phyloP scores from a whole-genome alignment of 1,284 basidiomycete species.

The Sporisorium iseilematis-ciliati region DNA sequence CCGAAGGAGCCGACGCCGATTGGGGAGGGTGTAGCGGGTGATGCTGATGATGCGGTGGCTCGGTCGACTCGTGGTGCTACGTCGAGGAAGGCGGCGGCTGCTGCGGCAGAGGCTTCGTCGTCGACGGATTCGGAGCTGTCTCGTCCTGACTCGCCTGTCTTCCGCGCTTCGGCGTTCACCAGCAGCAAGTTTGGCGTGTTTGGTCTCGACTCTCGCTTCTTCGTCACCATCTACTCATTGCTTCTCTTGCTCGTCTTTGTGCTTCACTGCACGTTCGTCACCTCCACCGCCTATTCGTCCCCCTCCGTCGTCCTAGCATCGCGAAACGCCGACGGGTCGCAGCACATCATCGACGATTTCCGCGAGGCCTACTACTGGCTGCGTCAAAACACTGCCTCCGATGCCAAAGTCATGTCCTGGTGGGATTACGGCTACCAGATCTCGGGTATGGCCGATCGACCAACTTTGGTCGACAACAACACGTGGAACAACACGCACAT shows the following conservation, averaged over 20 bases:
- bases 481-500: slow-evolving; percentile 95
- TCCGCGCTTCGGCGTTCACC: slow-evolving; percentile 22
- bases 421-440: slow-evolving; percentile 99
- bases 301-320: slow-evolving; percentile 96
- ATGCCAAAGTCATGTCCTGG: slow-evolving; percentile 97
- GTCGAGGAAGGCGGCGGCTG: slow-evolving; percentile 66
- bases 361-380: slow-evolving; percentile 99
- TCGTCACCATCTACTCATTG: slow-evolving; percentile 82
- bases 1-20: slow-evolving; percentile 73
- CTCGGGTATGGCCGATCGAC: slow-evolving; percentile 96
- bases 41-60: slow-evolving; percentile 61
- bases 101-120: slow-evolving; percentile 50
- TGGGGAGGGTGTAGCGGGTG: slow-evolving; percentile 59
- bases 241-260: slow-evolving; percentile 82
- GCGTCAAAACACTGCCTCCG: slow-evolving; percentile 90
- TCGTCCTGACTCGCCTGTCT: slow-evolving; percentile 29
- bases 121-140: slow-evolving; percentile 22
- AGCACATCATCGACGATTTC: slow-evolving; percentile 99
- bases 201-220: slow-evolving; percentile 83
- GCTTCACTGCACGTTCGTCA: slow-evolving; percentile 96
- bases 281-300: slow-evolving; percentile 93
- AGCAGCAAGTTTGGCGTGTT: slow-evolving; percentile 78
- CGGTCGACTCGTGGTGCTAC: slow-evolving; percentile 68
- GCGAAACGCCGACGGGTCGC: slow-evolving; percentile 82
- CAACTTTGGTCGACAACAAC: slow-evolving; percentile 98